Base-by-base conservation (phyloP, 2,329 filamentous ascomycete species). In the Cytospora piceicola region DNA sequence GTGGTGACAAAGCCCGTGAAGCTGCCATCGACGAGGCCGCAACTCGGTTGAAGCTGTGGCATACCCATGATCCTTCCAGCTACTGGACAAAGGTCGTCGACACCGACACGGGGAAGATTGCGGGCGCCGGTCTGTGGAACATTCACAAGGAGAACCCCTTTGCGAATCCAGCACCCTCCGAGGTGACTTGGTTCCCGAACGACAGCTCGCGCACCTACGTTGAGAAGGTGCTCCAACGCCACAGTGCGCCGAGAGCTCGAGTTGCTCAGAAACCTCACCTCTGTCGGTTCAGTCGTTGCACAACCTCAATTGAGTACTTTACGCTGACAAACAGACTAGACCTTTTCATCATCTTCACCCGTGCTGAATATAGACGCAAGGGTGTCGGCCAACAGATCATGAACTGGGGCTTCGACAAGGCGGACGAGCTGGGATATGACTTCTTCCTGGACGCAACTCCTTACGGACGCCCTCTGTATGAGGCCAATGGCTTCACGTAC, bases 101-200 rank as follows among this genome's bases (percentile, higher is more conserved):
- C 60, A 67, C 67, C 17, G 69, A 73, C 17, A 74, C 71, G 1
- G 72, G 71, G 15, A 70, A 66, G 22, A 63, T 76, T n/a, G 73
- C 69, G 1, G 75, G 73, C 0, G 74, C 63, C 1, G 72, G 74
- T 2, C 66, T 70, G 14, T 77, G 75, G 74, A 73, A 74, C 32
- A 71, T 73, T 27, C 70, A 73, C 64, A 60, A 71, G 15, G 69
- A 72, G 27, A 72, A 75, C 60, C 75, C 73, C 0, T 77, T 74
- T 56, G 67, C 67, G 4, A 30, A 68, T 1, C 61, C 64, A 1
- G 14, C 64, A 0, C 30, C 60, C 15, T 11, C 61, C 36, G 64
- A 72, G 24, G 74, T 72, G 15, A 71, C 71, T 12, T 76, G 75
- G 76, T 77, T 74, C 52, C 76, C 75, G 0, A 70, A 76, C 53